Conservation (phyloP, 164 flowering plant species). For the Warburgia ugandensis region DNA sequence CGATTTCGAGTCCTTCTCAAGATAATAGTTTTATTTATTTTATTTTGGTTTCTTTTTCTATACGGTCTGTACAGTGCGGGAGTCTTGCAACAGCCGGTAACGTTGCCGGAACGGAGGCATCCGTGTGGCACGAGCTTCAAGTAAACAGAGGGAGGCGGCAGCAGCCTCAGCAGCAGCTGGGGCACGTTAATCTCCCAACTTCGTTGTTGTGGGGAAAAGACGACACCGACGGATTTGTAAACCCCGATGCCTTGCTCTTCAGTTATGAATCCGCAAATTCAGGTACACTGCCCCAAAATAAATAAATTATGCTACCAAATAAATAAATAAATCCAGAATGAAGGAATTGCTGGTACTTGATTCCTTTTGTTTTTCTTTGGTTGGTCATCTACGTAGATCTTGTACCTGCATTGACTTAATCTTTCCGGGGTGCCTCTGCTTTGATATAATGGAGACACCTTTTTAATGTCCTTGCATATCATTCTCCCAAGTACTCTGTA, state of each 20-base stretch:
- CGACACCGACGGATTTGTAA: conserved; percentile 30
- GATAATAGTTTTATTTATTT: background rate
- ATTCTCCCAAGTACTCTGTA: background rate
- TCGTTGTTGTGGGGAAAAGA: conserved; percentile 45
- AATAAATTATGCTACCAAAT: no score
- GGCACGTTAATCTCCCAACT: conserved; percentile 36
- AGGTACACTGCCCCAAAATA: conserved; percentile 36
- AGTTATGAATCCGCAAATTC: conserved; percentile 52
- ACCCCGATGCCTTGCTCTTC: conserved; percentile 49
- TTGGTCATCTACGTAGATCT: background rate
- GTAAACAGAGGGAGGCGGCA: conserved; percentile 12
- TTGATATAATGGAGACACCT: background rate
- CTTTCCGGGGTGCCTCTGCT: background rate
- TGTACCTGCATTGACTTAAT: background rate
- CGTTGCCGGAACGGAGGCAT: conserved; percentile 26
- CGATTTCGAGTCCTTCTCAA: background rate
- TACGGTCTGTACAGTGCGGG: conserved; percentile 30
- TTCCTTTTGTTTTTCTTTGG: background rate
- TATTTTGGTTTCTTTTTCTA: background rate
- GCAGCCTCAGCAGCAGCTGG: conserved; percentile 31
- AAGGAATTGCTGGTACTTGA: background rate
- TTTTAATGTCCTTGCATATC: no score
- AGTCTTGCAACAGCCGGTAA: conserved; percentile 38
- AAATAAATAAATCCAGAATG: no score
- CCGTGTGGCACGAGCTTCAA: conserved; percentile 46